A percentile compares a stretch with the other conserved stretches of the same genome.
phyloP scores from a whole-genome alignment of 495 filamentous ascomycete genomes.

The Xylaria cubensis region DNA sequence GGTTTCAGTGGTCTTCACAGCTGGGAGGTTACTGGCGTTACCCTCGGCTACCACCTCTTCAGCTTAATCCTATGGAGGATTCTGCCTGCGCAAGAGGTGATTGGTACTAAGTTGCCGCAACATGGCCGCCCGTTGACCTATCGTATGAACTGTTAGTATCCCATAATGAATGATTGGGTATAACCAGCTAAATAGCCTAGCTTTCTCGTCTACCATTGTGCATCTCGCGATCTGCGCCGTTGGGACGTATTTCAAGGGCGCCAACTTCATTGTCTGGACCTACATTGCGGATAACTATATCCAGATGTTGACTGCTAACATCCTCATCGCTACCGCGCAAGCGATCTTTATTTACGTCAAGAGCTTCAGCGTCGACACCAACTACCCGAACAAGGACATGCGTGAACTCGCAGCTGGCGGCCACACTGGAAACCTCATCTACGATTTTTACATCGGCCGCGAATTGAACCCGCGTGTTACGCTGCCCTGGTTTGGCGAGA shows the following conservation, averaged over 20 bases:
- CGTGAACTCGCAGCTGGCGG: conserved; percentile 85
- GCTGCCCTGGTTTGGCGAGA: conserved; percentile 76
- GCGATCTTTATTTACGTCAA: conserved; percentile 78
- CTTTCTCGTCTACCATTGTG: conserved; percentile 76
- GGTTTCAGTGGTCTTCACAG: conserved; percentile 62
- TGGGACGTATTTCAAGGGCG: conserved; percentile 77
- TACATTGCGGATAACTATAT: conserved; percentile 92
- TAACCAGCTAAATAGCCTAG: conserved; percentile 48
- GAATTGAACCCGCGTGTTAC: conserved; percentile 92
- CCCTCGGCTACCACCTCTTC: conserved; percentile 79
- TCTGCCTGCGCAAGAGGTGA: conserved; percentile 74
- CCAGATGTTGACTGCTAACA: conserved; percentile 81
- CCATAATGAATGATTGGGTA: not conserved
- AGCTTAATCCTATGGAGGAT: conserved; percentile 76
- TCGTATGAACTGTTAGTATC: conserved; percentile 78
- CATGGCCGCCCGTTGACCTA: conserved; percentile 71
- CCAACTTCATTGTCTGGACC: conserved; percentile 86
- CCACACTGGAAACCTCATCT: conserved; percentile 82
- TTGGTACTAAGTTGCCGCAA: conserved; percentile 77
- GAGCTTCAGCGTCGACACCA: conserved; percentile 80
- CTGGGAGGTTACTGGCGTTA: conserved; percentile 67
- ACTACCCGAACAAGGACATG: conserved; percentile 61
- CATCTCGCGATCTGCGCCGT: conserved; percentile 70
- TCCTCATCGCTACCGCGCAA: conserved; percentile 72
- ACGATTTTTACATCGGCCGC: conserved; percentile 97